Base-by-base conservation (phyloP, 2,329 filamentous ascomycete genomes). In the Malbranchea cinnamomea region DNA sequence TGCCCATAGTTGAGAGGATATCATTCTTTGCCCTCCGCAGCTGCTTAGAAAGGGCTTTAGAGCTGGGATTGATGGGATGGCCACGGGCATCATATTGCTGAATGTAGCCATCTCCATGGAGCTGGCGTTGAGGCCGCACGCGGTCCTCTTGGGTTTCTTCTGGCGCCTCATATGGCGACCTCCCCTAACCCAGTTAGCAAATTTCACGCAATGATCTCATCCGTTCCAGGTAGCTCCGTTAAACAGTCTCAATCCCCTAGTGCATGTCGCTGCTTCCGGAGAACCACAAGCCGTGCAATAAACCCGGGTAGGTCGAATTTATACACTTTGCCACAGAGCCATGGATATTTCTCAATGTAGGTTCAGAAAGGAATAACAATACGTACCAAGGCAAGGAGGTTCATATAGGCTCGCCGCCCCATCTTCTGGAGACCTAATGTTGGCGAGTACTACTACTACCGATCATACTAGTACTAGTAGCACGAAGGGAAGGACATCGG, bases 1-100 rank as follows among this genome's bases (percentile, higher is more conserved):
- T 56, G 3, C 61, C 60, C 50, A 63, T 60, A 6, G 57, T 62
- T 13, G 57, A 58, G 10, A 64, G 49, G 18, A 63, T 58, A 37
- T 65, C 61, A 48, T 65, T 65, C 37, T 64, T 62, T 1, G 62
- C 61, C 42, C 58, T 53, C 28, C 56, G 47, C 5, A 63, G 50
- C 28, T 53, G 50, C 23, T 53, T 51, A 6, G 50, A 52, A 16
- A 55, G 42, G 8, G 38, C 37, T 35, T 54, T 56, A 5, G 60
- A 61, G 18, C 48, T 49, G 3, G 49, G 46, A 37, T 64, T 63
- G 17, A 56, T 48, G 18, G 62, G 60, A 45, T 62, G 59, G 3
- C 61, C 62, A 32, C 57, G 49, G 28, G 52, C 48, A 42, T 65
- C 59, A 44, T 61, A 65, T 23, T 57, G 52, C 37, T 65, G 62